Evolutionary conservation across 306 rosid species (phyloP).

Genomic region (Inga laurina): DNA sequence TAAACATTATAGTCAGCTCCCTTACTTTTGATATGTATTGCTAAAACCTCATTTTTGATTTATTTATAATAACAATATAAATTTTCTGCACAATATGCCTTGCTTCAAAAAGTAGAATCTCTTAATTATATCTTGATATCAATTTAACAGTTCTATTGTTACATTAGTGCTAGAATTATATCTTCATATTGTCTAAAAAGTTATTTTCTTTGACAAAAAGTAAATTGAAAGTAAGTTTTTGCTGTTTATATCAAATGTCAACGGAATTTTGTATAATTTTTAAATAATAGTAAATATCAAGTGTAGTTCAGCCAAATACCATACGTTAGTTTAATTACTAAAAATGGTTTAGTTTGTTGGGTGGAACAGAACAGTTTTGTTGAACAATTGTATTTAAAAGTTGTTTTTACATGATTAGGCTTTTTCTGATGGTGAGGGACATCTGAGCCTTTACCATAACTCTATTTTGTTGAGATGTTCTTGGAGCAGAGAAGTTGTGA

Average conservation of each 20-base stretch:
- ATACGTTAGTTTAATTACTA: neutral
- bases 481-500: too few species aligned
- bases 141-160: neutral
- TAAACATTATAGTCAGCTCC: neutral
- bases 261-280: neutral
- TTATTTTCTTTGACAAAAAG: neutral
- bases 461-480: too few species aligned
- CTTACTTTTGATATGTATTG: neutral
- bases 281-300: neutral
- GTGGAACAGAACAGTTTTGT: constrained; percentile 20
- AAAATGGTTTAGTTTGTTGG: neutral
- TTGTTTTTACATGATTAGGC: neutral
- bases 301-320: neutral
- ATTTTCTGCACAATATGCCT: neutral
- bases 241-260: too few species aligned
- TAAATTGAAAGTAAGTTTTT: neutral
- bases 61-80: neutral
- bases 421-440: too few species aligned
- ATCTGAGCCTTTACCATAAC: too few species aligned
- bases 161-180: neutral
- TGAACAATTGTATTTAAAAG: constrained; percentile 6
- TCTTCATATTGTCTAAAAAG: neutral
- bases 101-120: neutral
- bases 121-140: neutral
- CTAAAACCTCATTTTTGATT: neutral